These are phyloP conservation scores for Flammula alnicola DNA, from an alignment of 1,284 basidiomycete genomes.

Conservation along the genomic window DNA sequence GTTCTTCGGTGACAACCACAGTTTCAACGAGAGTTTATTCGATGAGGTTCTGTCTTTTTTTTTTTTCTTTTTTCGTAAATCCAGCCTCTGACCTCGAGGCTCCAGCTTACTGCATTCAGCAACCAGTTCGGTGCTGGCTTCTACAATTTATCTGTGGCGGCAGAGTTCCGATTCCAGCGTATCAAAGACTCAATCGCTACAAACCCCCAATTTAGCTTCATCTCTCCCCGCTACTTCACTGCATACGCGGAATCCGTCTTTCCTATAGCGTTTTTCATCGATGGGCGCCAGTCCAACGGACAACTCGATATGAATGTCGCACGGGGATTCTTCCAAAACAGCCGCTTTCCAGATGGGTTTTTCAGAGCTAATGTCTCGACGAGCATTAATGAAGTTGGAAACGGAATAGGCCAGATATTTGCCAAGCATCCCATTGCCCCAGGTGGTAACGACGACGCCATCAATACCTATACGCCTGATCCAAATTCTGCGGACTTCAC, in stretches of 20 bases:
- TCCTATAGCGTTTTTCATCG: no score
- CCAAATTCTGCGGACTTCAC: conserved; percentile 17
- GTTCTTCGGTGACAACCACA: conserved; percentile 26
- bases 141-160: conserved; percentile 23
- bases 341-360: conserved; percentile 19
- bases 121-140: conserved; percentile 23
- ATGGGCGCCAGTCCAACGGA: conserved; percentile 15
- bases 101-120: conserved; percentile 22
- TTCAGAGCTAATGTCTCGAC: conserved; percentile 4
- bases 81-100: background rate
- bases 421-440: conserved; percentile 16
- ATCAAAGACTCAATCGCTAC: conserved; percentile 25
- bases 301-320: conserved; percentile 16
- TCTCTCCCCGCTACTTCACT: no score
- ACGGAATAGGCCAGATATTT: conserved; percentile 12
- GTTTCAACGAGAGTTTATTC: conserved; percentile 11
- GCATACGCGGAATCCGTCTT: no score
- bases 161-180: conserved; percentile 18
- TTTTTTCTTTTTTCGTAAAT: background rate
- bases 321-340: conserved; percentile 21
- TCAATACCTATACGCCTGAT: conserved; percentile 22
- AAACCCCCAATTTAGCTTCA: no score
- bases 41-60: background rate
- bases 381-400: background rate
- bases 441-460: conserved; percentile 12